Base-by-base conservation (phyloP, 805 yeast species). In the Ogataea sp. region DNA sequence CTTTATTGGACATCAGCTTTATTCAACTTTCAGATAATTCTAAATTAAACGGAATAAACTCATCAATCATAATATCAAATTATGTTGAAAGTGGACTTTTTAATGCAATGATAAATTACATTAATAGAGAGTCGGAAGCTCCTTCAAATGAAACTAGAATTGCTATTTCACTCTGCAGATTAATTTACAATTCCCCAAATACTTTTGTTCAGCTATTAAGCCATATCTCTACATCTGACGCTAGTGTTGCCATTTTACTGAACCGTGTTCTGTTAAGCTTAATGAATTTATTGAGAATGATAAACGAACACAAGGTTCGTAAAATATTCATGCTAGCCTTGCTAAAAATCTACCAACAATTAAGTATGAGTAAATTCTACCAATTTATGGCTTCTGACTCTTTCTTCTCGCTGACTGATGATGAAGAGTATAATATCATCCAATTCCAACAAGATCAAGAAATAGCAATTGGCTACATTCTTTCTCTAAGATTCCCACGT, bases 231-330 rank as follows among this genome's bases (percentile, higher is more conserved):
- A 59, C 28, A 58, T 63, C 46, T 31, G 52, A 45, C 14, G 37
- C 43, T 32, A 34, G 37, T 44, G n/a, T 33, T 51, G 29, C 26
- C 2, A 36, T 45, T 4, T 37, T 45, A 27, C 41, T 52, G 34
- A 42, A 44, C 39, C 42, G 34, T 17, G 47, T 45, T 25, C 42
- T 42, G 54, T 53, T 43, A 37, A 55, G 50, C 33, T 59, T 50
- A 48, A 52, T 39, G 29, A 41, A 39, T 44, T 54, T 51, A 46
- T 61, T 63, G 46, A 59, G 55, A 41, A 74, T 75, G 43, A 71
- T 84, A 41, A 83, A 82, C 32, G 87, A 80, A 50, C 89, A 95
- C 1, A 70, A 85, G 43, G 75, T 78, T 47, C 76, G 83, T 44
- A 90, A 90, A 57, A 62, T 60, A 5, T 52, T 45, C 35, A 34